Percentiles rank a stretch among this genome's conserved stretches.
Conservation (phyloP, 345 rosid genomes). For the Excoecaria agallocha region DNA sequence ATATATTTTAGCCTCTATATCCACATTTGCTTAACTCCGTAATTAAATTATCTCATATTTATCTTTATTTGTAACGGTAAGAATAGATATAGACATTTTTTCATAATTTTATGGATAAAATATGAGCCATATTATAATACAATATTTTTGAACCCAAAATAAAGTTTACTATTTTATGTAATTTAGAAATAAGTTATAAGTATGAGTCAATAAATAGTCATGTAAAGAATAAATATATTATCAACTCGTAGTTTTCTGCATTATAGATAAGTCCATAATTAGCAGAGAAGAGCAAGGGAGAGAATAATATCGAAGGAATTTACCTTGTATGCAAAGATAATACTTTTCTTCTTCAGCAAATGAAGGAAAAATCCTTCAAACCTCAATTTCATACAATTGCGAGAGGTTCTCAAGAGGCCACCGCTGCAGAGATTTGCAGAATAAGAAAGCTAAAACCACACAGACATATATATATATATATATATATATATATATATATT, state of each 20-base stretch:
- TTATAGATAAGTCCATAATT: neutral
- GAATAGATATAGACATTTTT: no score
- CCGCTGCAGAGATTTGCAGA: conserved; percentile 15
- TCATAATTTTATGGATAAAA: no score
- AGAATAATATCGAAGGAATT: neutral
- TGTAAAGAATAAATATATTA: no score
- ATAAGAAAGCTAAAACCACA: conserved; percentile 20
- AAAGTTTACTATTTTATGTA: no score
- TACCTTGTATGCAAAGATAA: conserved; percentile 29
- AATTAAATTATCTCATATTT: no score
- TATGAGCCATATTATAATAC: no score
- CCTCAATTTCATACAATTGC: conserved; percentile 6
- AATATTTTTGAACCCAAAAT: no score
- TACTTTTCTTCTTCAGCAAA: conserved; percentile 49
- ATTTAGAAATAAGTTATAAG: no score
- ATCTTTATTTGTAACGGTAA: no score
- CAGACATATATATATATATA: neutral
- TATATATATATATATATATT: neutral
- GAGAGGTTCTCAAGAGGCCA: conserved; percentile 2
- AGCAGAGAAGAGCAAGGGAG: neutral
- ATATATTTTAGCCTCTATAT: no score
- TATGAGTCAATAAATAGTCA: no score
- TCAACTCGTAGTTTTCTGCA: neutral
- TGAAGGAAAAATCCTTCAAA: conserved; percentile 27
- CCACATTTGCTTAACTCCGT: no score